Evolutionary conservation across 139 green algal genomes (phyloP).

Genomic region (Asterochloris erici): DNA sequence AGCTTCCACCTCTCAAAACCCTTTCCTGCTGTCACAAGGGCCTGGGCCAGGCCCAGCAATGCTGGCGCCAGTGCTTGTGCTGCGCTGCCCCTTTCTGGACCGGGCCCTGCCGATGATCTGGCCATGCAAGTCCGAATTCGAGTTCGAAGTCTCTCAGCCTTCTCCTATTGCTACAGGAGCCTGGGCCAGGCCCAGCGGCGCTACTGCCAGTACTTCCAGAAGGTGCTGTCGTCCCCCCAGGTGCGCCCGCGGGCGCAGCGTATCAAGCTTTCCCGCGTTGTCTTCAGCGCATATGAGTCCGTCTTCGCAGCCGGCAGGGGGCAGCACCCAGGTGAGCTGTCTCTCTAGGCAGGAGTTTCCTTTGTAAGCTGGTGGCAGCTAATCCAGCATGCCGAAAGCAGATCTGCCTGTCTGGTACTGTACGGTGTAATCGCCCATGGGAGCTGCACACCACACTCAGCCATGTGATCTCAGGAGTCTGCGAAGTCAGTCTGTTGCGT

Average conservation of each 20-base stretch:
- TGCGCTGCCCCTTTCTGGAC: not conserved
- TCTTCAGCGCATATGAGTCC: not conserved
- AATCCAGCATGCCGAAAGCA: not conserved
- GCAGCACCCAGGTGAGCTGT: not conserved
- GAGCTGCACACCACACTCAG: too few species aligned
- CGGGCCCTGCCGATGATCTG: not conserved
- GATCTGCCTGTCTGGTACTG: not conserved
- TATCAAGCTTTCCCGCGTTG: not conserved
- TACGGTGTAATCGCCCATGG: too few species aligned
- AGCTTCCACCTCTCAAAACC: not conserved
- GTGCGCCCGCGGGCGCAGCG: not conserved
- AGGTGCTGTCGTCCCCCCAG: slow-evolving; percentile 3
- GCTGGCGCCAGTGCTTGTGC: not conserved
- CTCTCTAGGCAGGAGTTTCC: too few species aligned
- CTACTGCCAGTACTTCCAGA: slow-evolving; percentile 11
- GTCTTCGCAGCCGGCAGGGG: not conserved
- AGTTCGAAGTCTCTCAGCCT: too few species aligned
- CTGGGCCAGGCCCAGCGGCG: not conserved
- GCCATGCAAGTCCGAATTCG: not conserved
- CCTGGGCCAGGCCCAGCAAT: not conserved
- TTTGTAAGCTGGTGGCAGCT: not conserved
- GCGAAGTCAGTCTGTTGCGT: too few species aligned
- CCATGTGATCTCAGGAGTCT: too few species aligned
- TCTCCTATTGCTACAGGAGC: not conserved
- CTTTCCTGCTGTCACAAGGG: not conserved